Base-by-base conservation (phyloP, 176 grass and related monocot species). In the Zea luxurians region DNA sequence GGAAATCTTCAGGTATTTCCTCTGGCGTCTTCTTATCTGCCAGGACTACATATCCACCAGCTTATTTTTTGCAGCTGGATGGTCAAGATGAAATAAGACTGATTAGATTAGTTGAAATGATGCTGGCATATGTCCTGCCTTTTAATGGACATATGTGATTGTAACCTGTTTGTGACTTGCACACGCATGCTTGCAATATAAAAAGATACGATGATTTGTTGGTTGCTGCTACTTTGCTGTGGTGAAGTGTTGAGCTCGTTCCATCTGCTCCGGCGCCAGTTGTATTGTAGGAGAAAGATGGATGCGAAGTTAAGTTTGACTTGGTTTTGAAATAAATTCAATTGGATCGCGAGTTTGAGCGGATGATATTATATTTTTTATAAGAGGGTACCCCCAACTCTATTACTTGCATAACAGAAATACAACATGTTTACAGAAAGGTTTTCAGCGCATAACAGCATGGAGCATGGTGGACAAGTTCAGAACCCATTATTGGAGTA, bases 131-230 rank as follows among this genome's bases (percentile, higher is more conserved):
- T 85, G 87, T 85, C 87, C 82, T 61, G 66, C 72, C 73, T 89
- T 89, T 89, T 85, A 81, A 15, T 78, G 87, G 87, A 82, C 87
- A 73, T 60, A 12, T 78, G 61, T 89, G 87, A 78, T 82, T 85
- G 78, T 88, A 67, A 71, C 48, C 8, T 78, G 77, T 81, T 27
- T 27, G 27, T 64, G 77, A 81, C 77, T 59, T 89, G 82, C 86
- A 74, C 45, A 62, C 65, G 68, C 86, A 80, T 81, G 77, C 77
- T 84, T 84, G 77, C 59, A 37, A 77, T 77, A 81, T 77, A 40
- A 45, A 63, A 52, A 85, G 45, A 76, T 73, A 64, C 48, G 76
- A 80, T 71, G 68, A 61, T 86, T 74, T 80, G 69, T 73, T 85
- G 83, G 52, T 85, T 82, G 16, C 2, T 72, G 38, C 47, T n/a